Evolutionary conservation across 1,284 basidiomycete species (phyloP), one percentile per base, ranked within the genome.

Genomic region (Trichosporon coremiiforme): DNA sequence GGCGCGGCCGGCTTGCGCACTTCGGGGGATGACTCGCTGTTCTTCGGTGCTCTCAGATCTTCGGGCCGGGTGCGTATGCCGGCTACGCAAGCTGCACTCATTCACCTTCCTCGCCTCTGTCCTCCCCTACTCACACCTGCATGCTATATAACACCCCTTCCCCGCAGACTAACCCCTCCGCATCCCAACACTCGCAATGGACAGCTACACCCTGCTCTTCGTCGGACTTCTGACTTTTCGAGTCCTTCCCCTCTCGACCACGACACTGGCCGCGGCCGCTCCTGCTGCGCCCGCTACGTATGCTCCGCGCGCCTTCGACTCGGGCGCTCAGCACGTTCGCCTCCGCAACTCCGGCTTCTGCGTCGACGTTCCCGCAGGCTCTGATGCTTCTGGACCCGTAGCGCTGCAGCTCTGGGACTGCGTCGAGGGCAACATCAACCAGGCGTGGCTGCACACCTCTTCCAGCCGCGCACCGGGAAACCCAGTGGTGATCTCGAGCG

Each of bases 321-420:
- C 9, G 8, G 50, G 50, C 8, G 57, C 20, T 6, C 15, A n/a
- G 29, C 57, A 62, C 17, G 57, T 62, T 10, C 29, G 31, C 1
- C 57, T 62, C 8, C 29, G 57, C 29, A 15, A 62, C 29, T n/a
- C 57, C 7, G 5, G n/a, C 31, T 35, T 62, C 10, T 62, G 57
- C 57, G 31, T 62, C 57, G 57, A 62, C 31, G 17, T 62, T 17
- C 29, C 57, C 31, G 3, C 20, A 6, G 31, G 31, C 29, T 8
- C 25, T 10, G 15, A 8, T 7, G 57, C 29, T 20, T 4, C 17
- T 4, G 8, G 17, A 2, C 57, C 29, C 10, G 57, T 17, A 4
- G 20, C 20, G 17, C 31, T 62, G 31, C 57, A 62, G 57, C 57
- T 62, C 31, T 62, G 57, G 57, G 17, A 33, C 17, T 62, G 57